Percentiles rank a stretch among this genome's conserved stretches.
Evolutionary conservation across 2,329 filamentous ascomycete genomes (phyloP).

Genomic region (Teratosphaeria gauchensis): DNA sequence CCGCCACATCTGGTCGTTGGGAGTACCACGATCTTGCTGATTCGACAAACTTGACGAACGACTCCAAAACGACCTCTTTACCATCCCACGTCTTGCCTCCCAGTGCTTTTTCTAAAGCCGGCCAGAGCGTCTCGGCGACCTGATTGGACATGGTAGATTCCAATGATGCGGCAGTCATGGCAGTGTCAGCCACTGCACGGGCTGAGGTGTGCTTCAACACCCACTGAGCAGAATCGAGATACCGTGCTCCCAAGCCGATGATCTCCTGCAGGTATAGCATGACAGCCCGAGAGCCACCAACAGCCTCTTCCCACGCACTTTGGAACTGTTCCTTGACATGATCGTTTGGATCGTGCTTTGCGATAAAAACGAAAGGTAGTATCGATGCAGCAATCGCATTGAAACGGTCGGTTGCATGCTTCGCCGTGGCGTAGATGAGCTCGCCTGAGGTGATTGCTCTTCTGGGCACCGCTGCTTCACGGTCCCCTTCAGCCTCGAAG

Average conservation of each 20-base stretch:
- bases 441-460: constrained; percentile 60
- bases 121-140: constrained; percentile 53
- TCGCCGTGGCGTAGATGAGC: constrained; percentile 71
- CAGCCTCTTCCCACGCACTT: constrained; percentile 83
- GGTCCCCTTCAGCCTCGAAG: constrained; percentile 70
- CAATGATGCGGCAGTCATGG: constrained; percentile 47
- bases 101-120: constrained; percentile 69
- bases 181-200: constrained; percentile 65
- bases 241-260: constrained; percentile 52
- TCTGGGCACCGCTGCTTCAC: constrained; percentile 36
- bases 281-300: constrained; percentile 73
- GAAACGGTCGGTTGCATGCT: constrained; percentile 83
- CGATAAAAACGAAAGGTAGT: constrained; percentile 80
- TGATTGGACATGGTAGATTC: constrained; percentile 46
- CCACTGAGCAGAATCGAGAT: constrained; percentile 77
- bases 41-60: constrained; percentile 68
- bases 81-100: constrained; percentile 85
- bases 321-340: constrained; percentile 71
- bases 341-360: constrained; percentile 73
- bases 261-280: constrained; percentile 81
- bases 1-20: constrained; percentile 49
- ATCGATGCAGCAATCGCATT: constrained; percentile 63
- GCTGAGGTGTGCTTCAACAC: constrained; percentile 81
- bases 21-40: constrained; percentile 50
- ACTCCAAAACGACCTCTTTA: constrained; percentile 74